Evolutionary conservation across 257 asterid genomes (phyloP), one percentile per base, ranked within the genome.

Genomic region (Eustoma russellianum): DNA sequence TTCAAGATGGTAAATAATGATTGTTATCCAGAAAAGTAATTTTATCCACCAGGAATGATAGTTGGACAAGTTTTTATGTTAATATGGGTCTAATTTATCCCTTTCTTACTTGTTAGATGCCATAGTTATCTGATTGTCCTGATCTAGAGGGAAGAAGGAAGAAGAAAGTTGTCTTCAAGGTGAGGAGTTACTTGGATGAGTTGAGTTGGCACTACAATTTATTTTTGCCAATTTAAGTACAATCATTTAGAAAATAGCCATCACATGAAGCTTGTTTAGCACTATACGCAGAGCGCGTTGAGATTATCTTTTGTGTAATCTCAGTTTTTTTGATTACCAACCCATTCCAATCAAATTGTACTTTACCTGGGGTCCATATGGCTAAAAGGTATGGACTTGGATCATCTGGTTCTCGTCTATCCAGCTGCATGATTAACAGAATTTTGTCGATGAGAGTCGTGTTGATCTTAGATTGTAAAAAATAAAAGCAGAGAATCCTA

Each of bases 361-460:
- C 55, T 63, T 14, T 79, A 92, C 99, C 99, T 52, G 99, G 97
- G 59, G 86, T 81, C 99, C 99, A 92, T 72, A 92, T 80, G 49
- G 97, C 97, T 33, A 92, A 81, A 67, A 92, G 95, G 80, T 92
- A 88, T 0, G 99, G 97, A 68, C 91, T 83, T 64, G 97, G 94
- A 73, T 92, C 99, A 74, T 88, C 97, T 17, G 80, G 82, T 66
- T 92, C 95, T 74, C 95, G 85, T 72, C 77, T 73, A 73, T 92
- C 94, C 86, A 85, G 66, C 99, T 92, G 58, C 49, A 66, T 38
- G 56, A 61, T 61, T 38, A 41, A 64, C 59, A 15, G 50, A 57
- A 53, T 51, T 51, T 28, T 19, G 69, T 73, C 59, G 81, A 72
- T 51, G 16, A 28, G 28, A 66, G 61, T 46, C 64, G 54, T 72